Evolutionary conservation across 768 basidiomycete species (phyloP).

Genomic region (Suillus cothurnatus): DNA sequence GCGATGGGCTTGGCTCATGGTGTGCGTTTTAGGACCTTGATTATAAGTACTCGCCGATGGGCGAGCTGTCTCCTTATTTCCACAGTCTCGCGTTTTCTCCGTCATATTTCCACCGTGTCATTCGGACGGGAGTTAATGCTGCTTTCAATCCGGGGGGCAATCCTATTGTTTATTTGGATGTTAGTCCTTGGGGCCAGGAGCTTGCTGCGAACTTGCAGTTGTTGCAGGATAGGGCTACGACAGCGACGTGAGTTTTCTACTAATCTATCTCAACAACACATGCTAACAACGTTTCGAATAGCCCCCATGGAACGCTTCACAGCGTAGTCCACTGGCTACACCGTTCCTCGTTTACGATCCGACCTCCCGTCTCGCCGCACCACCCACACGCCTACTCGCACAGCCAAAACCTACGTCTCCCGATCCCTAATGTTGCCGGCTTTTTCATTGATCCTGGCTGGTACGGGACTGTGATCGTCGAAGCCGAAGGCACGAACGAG

Average conservation of each 20-base stretch:
- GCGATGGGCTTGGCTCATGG: constrained; percentile 16
- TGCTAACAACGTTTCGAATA: constrained; percentile 31
- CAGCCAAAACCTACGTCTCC: constrained; percentile 35
- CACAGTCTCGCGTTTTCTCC: constrained; percentile 82
- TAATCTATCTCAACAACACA: background rate
- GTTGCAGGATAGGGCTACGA: constrained; percentile 73
- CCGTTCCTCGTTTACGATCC: constrained; percentile 74
- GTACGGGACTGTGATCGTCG: constrained; percentile 82
- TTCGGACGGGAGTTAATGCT: constrained; percentile 51
- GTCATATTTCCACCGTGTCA: constrained; percentile 87
- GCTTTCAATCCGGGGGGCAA: constrained; percentile 50
- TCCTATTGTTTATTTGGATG: constrained; percentile 71
- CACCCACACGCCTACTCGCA: constrained; percentile 31
- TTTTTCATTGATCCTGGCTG: constrained; percentile 75
- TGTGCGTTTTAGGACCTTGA: constrained; percentile 68
- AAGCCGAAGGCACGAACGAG: constrained; percentile 88
- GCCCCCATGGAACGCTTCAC: constrained; percentile 78
- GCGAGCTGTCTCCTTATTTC: constrained; percentile 80
- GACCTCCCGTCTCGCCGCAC: constrained; percentile 44
- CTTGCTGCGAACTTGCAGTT: constrained; percentile 74
- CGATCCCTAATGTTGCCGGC: constrained; percentile 55
- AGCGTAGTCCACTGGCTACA: constrained; percentile 87
- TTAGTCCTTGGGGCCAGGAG: constrained; percentile 79
- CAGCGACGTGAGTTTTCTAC: constrained; percentile 68
- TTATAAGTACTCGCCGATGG: constrained; percentile 74